Evolutionary conservation across 768 basidiomycete genomes (phyloP), one percentile per base, ranked within the genome.

Genomic region (Chiua virens): DNA sequence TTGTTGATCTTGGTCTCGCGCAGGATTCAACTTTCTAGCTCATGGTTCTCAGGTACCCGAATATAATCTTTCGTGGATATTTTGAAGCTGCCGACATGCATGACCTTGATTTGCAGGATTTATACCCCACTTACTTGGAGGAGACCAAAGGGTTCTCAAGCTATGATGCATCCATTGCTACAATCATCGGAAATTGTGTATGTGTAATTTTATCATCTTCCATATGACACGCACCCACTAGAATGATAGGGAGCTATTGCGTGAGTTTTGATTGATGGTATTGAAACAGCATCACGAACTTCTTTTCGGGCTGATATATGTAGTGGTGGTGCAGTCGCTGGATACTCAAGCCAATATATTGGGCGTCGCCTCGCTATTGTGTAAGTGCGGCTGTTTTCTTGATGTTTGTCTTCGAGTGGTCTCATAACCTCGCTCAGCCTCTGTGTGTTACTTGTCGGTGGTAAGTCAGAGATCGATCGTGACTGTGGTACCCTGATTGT

Each of bases 321-420:
- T 50, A 77, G 77, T 0, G 87, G 91, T 23, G 89, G 91, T 44
- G 71, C 72, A 4, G 67, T 90, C 45, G 87, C 87, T 17, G 91
- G 91, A 5, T 82, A 72, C 63, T 42, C 74, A 6, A 87, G 84
- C 36, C 92, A 94, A 58, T 85, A 85, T 64, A 71, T 89, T 45
- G 93, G 92, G 5, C 81, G 93, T 49, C 79, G 92, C 17, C 74
- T 94, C 45, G 88, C 89, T 8, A 90, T 91, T 54, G 69, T 91
- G 59, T 59, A 30, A 51, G 63, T 41, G 2, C 6, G 5, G 4
- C 8, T 28, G 37, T 15, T 17, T 2, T 18, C 14, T n/a, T n/a
- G n/a, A n/a, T n/a, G n/a, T n/a, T n/a, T n/a, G n/a, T n/a, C 1
- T 37, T 22, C 20, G 8, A 3, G 3, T 38, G 23, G 22, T 38